Conservation (phyloP, 2,329 filamentous ascomycete genomes). For the Hymenoscyphus infarciens region DNA sequence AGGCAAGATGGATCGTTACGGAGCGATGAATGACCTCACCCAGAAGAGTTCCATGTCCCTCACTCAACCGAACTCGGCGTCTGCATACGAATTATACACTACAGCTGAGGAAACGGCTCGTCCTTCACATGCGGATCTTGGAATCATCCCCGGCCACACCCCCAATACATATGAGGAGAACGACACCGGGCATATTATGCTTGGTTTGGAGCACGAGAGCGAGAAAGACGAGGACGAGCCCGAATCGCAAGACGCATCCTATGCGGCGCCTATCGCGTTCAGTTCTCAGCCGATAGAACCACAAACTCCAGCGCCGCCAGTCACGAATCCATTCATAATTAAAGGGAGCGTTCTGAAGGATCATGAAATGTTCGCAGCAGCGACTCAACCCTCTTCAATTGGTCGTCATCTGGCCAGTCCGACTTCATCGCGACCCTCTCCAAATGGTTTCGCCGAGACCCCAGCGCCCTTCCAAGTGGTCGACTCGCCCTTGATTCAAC, state of each 20-base stretch:
- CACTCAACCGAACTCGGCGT: conserved; percentile 32
- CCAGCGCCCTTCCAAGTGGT: neutral
- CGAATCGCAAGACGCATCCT: conserved; percentile 27
- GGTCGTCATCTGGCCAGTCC: conserved; percentile 25
- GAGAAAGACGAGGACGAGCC: conserved; percentile 13
- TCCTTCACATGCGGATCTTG: neutral
- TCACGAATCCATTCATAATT: conserved; percentile 31
- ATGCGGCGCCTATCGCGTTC: conserved; percentile 6
- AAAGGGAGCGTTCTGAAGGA: conserved; percentile 32
- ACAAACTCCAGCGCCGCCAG: conserved; percentile 30
- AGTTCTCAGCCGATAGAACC: neutral
- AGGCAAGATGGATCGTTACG: conserved; percentile 11
- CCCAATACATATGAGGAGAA: conserved; percentile 29
- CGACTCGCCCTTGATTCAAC: conserved; percentile 24
- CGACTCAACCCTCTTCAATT: conserved; percentile 33
- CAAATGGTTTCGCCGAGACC: conserved; percentile 25
- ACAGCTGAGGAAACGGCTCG: neutral
- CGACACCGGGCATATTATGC: conserved; percentile 29
- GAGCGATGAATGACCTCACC: conserved; percentile 16
- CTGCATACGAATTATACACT: conserved; percentile 22
- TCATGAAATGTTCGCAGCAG: conserved; percentile 32
- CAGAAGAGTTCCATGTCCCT: conserved; percentile 30
- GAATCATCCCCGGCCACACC: conserved; percentile 10
- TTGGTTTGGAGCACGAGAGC: conserved; percentile 18
- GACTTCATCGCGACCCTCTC: conserved; percentile 33